Evolutionary conservation across 495 filamentous ascomycete species (phyloP), one percentile per base, ranked within the genome.

Genomic region (Clohesyomyces aquaticus): DNA sequence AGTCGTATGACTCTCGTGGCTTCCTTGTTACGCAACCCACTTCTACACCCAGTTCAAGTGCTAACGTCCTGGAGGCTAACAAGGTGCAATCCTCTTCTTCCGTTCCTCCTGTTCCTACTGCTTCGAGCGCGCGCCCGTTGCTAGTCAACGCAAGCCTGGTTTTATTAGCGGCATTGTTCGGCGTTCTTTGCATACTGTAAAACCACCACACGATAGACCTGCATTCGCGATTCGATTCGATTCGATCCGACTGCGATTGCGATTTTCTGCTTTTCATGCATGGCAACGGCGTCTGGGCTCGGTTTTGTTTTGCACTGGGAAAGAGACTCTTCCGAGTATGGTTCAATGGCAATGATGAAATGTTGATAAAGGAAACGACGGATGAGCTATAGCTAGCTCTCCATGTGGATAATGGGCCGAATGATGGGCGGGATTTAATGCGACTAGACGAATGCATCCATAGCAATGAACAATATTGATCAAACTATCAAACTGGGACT

Each of bases 1-100:
- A 75, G 57, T 71, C 68, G 19, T 81, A 76, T 60, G 73, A 81
- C 57, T 60, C 74, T 38, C 67, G 69, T 29, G 79, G 79, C 41
- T 79, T 80, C 53, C 66, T 75, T 12, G 76, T 78, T 51, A 79
- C 78, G 3, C 50, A 46, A 23, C 46, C 65, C 12, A 54, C 67
- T 12, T n/a, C 63, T 18, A 22, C 52, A 26, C 11, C 43, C 0
- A 62, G 48, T 55, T 49, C 61, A 19, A 9, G 18, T 23, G 57
- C 61, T 59, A 57, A 62, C 63, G 49, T 46, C 27, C 23, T 65
- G 66, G 56, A 69, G 62, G 65, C 65, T 27, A 61, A 69, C 27
- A 48, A 45, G 49, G 49, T 55, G 10, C 18, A 41, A 28, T 59
- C 59, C n/a, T 53, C 55, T 43, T n/a, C n/a, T 14, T 38, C 32